phyloP scores from a whole-genome alignment of 2,329 filamentous ascomycete species.

The Ophiostoma ulmi region DNA sequence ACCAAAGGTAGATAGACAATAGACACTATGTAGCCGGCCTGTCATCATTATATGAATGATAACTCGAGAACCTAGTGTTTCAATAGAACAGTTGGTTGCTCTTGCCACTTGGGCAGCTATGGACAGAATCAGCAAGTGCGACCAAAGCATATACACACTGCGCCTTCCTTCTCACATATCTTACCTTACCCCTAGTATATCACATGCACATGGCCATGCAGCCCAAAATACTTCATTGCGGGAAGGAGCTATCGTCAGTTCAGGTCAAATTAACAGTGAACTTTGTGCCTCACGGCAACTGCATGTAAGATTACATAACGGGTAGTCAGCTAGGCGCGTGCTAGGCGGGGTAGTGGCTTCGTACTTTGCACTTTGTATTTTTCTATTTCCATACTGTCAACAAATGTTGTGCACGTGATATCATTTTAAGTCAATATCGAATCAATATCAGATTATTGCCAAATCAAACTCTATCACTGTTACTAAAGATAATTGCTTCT shows the following conservation, averaged over 20 bases:
- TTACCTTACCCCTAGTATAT: too few species aligned
- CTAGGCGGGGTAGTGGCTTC: conserved; percentile 3
- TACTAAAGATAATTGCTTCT: too few species aligned
- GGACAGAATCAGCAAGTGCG: neutral
- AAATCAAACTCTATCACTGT: too few species aligned
- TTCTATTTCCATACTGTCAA: too few species aligned
- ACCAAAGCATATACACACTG: neutral
- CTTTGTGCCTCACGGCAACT: conserved; percentile 1
- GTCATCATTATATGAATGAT: neutral
- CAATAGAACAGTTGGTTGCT: neutral
- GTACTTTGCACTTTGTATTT: neutral
- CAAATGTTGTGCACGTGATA: neutral
- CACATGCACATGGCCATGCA: too few species aligned
- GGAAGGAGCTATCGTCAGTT: too few species aligned
- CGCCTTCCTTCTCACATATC: neutral
- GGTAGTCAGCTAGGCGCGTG: neutral
- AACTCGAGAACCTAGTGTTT: neutral
- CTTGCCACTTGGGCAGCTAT: conserved; percentile 1
- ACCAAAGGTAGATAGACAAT: neutral
- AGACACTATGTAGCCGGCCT: neutral
- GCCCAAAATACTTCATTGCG: too few species aligned
- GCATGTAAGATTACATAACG: neutral
- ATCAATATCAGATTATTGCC: neutral
- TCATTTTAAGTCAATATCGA: neutral
- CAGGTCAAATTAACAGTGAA: neutral